These are phyloP conservation scores for Termitomyces sp. DNA, from an alignment of 768 basidiomycete species.

Conservation along the genomic window DNA sequence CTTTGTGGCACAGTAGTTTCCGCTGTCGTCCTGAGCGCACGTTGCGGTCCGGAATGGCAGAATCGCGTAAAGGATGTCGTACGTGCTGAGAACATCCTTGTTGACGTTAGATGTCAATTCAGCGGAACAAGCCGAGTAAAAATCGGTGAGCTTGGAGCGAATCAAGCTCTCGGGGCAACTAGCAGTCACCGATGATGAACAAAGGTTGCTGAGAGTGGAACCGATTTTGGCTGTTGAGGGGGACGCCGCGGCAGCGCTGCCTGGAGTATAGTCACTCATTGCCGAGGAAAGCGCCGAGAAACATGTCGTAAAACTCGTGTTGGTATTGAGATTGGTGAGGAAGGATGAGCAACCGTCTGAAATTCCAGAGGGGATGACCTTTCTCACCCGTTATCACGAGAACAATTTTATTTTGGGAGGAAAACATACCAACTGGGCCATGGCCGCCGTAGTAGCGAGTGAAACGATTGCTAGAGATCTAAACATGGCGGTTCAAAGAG, in stretches of 20 bases:
- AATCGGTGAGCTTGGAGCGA: conserved; percentile 58
- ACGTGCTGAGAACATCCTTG: conserved; percentile 52
- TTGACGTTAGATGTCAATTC: conserved; percentile 63
- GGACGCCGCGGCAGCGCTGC: conserved; percentile 35
- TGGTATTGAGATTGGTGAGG: conserved; percentile 59
- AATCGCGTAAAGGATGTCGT: conserved; percentile 79
- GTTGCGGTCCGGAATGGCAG: conserved; percentile 61
- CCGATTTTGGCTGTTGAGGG: conserved; percentile 43
- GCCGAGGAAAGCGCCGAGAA: conserved; percentile 57
- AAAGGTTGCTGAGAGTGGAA: conserved; percentile 52
- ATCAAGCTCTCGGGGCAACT: conserved; percentile 58
- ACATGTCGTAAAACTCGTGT: conserved; percentile 58
- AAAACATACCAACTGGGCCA: conserved; percentile 46
- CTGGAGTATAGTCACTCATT: conserved; percentile 51
- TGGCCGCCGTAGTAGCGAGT: conserved; percentile 43
- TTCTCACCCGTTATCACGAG: conserved; percentile 18
- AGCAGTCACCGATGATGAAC: conserved; percentile 39
- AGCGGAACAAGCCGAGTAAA: conserved; percentile 63
- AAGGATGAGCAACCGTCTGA: conserved; percentile 52
- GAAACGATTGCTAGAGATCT: conserved; percentile 53
- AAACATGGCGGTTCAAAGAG: conserved; percentile 47
- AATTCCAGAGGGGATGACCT: conserved; percentile 62
- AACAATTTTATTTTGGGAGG: neutral
- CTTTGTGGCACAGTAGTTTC: conserved; percentile 64
- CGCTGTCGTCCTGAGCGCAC: conserved; percentile 73